A percentile compares a stretch with the other conserved stretches of the same genome.
Evolutionary conservation across 1,139 yeast species (phyloP).

Genomic region (Suhomyces bribrorum): DNA sequence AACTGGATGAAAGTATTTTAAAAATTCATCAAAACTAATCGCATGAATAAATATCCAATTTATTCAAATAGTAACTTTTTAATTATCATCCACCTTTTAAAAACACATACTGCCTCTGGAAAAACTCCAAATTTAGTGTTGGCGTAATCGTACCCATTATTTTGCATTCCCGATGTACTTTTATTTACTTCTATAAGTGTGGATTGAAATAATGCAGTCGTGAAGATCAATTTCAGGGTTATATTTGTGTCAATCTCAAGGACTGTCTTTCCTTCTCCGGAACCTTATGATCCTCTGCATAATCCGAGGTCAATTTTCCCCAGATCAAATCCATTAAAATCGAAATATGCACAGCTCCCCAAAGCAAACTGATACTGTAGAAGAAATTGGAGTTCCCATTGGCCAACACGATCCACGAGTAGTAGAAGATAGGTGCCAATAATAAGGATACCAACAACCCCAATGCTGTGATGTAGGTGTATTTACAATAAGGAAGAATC

Average conservation of each 20-base stretch:
- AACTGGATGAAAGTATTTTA: no score
- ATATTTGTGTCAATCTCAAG: constrained; percentile 46
- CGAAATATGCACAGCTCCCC: constrained; percentile 70
- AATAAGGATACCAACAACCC: constrained; percentile 40
- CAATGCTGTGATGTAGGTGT: constrained; percentile 36
- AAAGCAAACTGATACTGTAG: constrained; percentile 86
- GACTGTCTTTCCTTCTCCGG: constrained; percentile 17
- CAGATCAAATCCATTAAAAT: constrained; percentile 77
- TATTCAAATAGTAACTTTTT: no score
- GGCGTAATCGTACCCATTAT: no score
- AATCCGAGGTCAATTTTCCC: constrained; percentile 76
- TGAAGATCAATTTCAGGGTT: no score
- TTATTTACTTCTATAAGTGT: no score
- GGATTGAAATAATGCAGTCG: no score
- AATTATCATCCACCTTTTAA: no score
- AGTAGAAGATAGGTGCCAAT: constrained; percentile 86
- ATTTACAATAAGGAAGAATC: constrained; percentile 37
- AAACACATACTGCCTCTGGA: no score
- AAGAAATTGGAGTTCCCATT: constrained; percentile 96
- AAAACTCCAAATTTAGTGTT: no score
- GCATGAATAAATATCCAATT: no score
- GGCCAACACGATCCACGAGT: constrained; percentile 91
- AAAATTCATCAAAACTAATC: no score
- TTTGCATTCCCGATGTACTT: no score
- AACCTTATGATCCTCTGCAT: constrained; percentile 48